phyloP scores from a whole-genome alignment of 345 rosid species.

The Adansonia digitata region DNA sequence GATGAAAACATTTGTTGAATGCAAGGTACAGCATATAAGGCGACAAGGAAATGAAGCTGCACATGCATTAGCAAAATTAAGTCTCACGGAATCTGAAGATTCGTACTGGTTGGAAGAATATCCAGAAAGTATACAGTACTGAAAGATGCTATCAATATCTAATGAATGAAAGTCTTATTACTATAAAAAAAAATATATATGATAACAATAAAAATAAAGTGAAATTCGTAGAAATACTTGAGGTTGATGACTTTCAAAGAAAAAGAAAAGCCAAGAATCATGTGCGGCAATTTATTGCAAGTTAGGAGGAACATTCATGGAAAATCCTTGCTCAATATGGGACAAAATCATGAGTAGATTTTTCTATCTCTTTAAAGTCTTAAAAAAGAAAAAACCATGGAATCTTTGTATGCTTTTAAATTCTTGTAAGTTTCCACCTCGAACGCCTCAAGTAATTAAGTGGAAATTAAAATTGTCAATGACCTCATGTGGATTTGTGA shows the following conservation, averaged over 20 bases:
- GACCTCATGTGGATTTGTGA: background rate
- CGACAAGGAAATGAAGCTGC: no score
- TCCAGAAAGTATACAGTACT: no score
- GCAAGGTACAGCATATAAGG: no score
- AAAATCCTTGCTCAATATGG: background rate
- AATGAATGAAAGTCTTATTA: no score
- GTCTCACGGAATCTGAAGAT: no score
- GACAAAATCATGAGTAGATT: background rate
- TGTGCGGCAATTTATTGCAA: background rate
- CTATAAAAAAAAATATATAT: no score
- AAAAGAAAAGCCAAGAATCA: background rate
- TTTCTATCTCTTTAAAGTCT: background rate
- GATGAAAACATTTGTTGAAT: no score
- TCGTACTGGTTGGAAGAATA: no score
- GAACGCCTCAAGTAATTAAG: background rate
- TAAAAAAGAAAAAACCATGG: background rate
- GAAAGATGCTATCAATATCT: no score
- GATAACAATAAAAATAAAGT: background rate
- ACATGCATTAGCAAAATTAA: no score
- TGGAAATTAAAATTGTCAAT: background rate
- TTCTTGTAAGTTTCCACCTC: background rate
- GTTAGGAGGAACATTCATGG: slow-evolving; percentile 5
- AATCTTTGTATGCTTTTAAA: slow-evolving; percentile 3
- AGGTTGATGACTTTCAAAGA: background rate
- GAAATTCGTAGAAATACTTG: background rate